Conservation (phyloP, 1,284 basidiomycete genomes). For the Pterula multifida region DNA sequence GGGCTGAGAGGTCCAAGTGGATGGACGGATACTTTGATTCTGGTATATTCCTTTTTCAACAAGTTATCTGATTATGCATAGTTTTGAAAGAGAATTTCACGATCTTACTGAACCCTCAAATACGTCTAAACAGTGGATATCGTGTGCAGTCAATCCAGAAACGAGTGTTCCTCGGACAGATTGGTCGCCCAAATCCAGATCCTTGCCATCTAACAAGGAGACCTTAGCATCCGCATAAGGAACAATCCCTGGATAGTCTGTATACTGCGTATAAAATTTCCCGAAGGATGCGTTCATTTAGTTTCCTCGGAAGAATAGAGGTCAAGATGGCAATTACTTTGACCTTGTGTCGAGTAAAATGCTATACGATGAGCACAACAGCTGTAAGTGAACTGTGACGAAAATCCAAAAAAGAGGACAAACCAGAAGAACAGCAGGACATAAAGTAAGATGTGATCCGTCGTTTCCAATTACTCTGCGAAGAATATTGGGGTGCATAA, state of each 20-base stretch:
- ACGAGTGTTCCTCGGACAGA: conserved; percentile 65
- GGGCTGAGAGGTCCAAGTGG: conserved; percentile 32
- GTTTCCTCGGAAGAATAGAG: neutral
- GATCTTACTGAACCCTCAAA: conserved; percentile 70
- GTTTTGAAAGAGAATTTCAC: neutral
- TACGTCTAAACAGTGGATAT: conserved; percentile 51
- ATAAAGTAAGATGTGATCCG: conserved; percentile 29
- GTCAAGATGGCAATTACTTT: conserved; percentile 16
- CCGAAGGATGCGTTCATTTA: neutral
- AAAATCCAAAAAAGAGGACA: conserved; percentile 10
- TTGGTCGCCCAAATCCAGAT: conserved; percentile 34
- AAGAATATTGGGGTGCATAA: conserved; percentile 47
- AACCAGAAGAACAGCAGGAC: conserved; percentile 24
- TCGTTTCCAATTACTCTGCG: conserved; percentile 38
- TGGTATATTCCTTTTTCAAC: conserved; percentile 70
- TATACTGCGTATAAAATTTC: conserved; percentile 14
- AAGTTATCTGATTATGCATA: too few relatives aligned
- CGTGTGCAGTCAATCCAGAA: conserved; percentile 42
- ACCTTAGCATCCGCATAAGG: conserved; percentile 33
- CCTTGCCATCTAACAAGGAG: conserved; percentile 25
- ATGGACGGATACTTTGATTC: conserved; percentile 40
- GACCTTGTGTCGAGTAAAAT: conserved; percentile 68
- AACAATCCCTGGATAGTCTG: conserved; percentile 74
- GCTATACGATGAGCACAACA: conserved; percentile 27
- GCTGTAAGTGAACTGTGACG: conserved; percentile 3